A percentile compares a stretch with the other conserved stretches of the same genome.
phyloP scores from a whole-genome alignment of 352 stramenopile species.

The Phytophthora multivora region DNA sequence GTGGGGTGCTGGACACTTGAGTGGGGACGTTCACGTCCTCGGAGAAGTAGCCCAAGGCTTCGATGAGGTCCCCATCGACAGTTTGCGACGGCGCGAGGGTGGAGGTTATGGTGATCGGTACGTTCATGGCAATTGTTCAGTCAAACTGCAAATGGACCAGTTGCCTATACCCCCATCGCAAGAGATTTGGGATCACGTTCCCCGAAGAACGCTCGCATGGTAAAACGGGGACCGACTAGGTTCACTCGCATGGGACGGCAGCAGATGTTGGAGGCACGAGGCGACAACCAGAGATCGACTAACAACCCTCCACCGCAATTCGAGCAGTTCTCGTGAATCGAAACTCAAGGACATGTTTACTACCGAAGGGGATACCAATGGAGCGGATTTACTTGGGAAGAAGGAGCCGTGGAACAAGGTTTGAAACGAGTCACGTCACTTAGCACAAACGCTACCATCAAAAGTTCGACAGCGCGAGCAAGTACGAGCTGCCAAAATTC shows the following conservation, averaged over 20 bases:
- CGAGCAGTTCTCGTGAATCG: too few relatives aligned
- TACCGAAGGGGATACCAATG: background rate
- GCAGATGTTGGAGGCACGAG: constrained; percentile 5
- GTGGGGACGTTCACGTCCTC: constrained; percentile 6
- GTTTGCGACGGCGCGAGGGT: background rate
- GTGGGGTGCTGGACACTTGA: constrained; percentile 8
- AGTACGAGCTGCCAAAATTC: constrained; percentile 1
- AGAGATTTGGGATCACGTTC: constrained; percentile 7
- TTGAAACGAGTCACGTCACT: constrained; percentile 1
- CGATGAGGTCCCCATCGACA: constrained; percentile 29
- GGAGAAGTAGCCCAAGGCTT: constrained; percentile 30
- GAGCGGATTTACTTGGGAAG: background rate
- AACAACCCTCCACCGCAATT: background rate
- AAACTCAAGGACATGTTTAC: too few relatives aligned
- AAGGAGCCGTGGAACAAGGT: background rate
- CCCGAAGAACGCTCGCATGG: constrained; percentile 4
- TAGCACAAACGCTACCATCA: background rate
- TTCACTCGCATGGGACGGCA: constrained; percentile 9
- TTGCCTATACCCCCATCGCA: constrained; percentile 8
- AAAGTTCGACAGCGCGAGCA: background rate
- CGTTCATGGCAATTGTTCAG: background rate
- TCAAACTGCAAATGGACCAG: constrained; percentile 18
- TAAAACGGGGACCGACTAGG: constrained; percentile 6
- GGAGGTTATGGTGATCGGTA: background rate
- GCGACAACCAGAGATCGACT: background rate